These are phyloP conservation scores for Fonsecaea nubica DNA, from an alignment of 2,329 filamentous ascomycete genomes.

Conservation along the genomic window DNA sequence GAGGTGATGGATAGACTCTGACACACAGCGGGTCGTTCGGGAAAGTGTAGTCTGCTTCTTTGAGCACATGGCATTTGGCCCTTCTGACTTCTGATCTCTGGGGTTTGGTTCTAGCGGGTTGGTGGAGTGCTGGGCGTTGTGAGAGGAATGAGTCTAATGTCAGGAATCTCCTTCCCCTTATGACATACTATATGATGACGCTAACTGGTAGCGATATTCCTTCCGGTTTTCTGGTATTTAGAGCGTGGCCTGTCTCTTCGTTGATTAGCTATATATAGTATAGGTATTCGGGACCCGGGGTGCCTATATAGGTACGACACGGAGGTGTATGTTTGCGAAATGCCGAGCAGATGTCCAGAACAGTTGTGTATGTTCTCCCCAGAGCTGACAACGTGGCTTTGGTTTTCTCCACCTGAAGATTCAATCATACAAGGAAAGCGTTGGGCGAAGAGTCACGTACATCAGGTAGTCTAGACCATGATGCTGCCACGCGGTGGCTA, in stretches of 20 bases:
- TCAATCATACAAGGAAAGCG: slow-evolving; percentile 12
- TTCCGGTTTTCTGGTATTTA: no score
- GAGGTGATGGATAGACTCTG: background rate
- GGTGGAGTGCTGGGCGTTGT: background rate
- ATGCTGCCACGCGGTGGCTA: background rate
- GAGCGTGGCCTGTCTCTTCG: no score
- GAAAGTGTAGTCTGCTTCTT: background rate
- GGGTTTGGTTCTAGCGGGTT: background rate
- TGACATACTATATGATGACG: no score
- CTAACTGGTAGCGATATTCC: no score
- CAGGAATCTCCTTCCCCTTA: no score
- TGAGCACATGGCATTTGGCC: background rate
- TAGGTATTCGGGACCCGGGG: no score
- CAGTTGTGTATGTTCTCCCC: background rate
- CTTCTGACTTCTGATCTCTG: background rate
- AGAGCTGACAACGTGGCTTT: slow-evolving; percentile 1
- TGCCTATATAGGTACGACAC: no score
- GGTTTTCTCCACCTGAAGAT: slow-evolving; percentile 9
- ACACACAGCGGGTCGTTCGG: background rate
- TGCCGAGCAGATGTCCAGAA: slow-evolving; percentile 9
- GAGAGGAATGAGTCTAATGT: background rate
- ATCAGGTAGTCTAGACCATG: background rate
- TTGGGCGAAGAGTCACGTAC: background rate
- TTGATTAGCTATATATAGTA: no score
- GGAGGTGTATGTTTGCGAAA: background rate